Evolutionary conservation across 495 filamentous ascomycete genomes (phyloP).

Genomic region (Podospora bellae-mahoneyi): DNA sequence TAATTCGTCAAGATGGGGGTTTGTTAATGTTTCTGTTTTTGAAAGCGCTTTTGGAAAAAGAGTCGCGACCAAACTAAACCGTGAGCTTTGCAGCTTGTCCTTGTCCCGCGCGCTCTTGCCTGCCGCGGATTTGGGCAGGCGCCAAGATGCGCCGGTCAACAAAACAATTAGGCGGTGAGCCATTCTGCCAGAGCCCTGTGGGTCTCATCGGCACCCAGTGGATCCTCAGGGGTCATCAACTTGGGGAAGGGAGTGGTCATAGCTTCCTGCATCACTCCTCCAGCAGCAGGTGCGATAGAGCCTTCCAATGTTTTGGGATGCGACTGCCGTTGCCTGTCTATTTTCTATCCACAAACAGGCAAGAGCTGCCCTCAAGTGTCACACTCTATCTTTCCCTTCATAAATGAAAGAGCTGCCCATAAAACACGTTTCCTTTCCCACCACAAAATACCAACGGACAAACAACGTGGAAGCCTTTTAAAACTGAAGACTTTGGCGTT

Average conservation of each 20-base stretch:
- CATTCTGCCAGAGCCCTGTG: constrained; percentile 26
- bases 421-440: too few relatives aligned
- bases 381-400: too few relatives aligned
- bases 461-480: too few relatives aligned
- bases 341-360: neutral
- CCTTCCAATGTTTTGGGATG: neutral
- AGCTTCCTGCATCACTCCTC: constrained; percentile 2
- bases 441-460: too few relatives aligned
- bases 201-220: neutral
- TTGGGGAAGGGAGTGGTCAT: constrained; percentile 6
- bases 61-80: constrained; percentile 12
- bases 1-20: constrained; percentile 3
- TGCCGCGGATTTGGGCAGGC: constrained; percentile 24
- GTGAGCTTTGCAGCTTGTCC: constrained; percentile 26
- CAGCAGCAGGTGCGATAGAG: neutral
- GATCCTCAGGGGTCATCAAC: neutral
- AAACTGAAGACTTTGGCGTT: too few relatives aligned
- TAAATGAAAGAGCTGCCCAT: too few relatives aligned
- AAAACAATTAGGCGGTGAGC: constrained; percentile 35
- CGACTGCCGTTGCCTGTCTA: neutral
- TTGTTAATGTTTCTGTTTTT: neutral
- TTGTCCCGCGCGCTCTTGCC: constrained; percentile 25
- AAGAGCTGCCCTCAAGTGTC: neutral
- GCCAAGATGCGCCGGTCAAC: constrained; percentile 28
- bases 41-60: constrained; percentile 5